Conservation (phyloP, 345 rosid species). For the Carallia brachiata region DNA sequence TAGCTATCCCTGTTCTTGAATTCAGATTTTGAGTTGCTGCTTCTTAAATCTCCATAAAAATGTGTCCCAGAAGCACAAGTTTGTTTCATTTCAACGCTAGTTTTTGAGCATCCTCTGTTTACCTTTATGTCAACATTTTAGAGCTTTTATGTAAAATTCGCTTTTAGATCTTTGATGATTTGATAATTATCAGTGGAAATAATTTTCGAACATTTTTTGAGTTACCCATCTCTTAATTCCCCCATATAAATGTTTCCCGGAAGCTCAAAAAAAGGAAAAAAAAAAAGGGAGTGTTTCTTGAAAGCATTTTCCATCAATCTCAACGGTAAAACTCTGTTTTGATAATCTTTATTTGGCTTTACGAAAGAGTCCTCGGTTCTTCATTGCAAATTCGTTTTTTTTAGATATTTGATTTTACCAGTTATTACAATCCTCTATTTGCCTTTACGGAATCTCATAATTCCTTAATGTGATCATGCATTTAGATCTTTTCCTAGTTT, state of each 20-base stretch:
- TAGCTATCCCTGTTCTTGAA: background rate
- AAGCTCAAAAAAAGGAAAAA: background rate
- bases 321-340: slow-evolving; percentile 4
- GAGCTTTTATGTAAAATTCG: background rate
- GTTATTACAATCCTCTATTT: too few relatives aligned
- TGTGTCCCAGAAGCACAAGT: background rate
- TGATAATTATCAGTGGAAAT: background rate
- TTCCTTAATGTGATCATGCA: too few relatives aligned
- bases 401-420: too few relatives aligned
- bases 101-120: background rate
- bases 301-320: background rate
- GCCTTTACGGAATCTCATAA: too few relatives aligned
- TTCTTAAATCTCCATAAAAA: too few relatives aligned
- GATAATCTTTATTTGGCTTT: background rate
- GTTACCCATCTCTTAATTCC: background rate
- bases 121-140: background rate
- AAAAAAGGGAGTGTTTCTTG: too few relatives aligned
- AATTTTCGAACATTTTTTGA: too few relatives aligned
- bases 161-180: background rate
- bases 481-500: too few relatives aligned
- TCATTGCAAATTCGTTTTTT: background rate
- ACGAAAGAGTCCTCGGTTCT: background rate
- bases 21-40: too few relatives aligned
- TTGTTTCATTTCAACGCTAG: too few relatives aligned
- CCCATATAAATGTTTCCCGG: background rate